Conservation (phyloP, 495 filamentous ascomycete species). For the Aspergillus panamensis region DNA sequence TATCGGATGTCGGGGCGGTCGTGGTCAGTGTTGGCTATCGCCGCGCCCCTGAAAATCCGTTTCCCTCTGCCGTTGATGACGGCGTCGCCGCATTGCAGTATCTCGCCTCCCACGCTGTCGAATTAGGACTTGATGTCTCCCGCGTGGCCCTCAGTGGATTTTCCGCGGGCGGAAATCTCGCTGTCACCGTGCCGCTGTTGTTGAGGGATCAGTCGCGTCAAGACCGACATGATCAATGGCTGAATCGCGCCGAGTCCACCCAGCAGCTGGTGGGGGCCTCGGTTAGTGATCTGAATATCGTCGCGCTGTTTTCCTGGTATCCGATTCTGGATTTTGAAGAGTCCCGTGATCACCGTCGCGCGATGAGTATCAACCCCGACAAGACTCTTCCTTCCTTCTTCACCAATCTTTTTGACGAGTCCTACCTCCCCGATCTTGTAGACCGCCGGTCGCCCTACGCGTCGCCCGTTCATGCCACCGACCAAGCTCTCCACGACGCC, state of each 20-base stretch:
- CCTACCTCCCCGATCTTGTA: constrained; percentile 61
- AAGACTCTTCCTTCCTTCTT: constrained; percentile 70
- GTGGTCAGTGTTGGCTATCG: constrained; percentile 71
- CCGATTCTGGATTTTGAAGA: constrained; percentile 80
- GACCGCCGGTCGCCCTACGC: constrained; percentile 57
- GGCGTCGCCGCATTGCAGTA: constrained; percentile 67
- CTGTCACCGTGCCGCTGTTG: constrained; percentile 73
- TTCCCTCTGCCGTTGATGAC: constrained; percentile 74
- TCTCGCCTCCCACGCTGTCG: constrained; percentile 55
- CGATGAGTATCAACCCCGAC: constrained; percentile 60
- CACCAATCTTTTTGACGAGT: constrained; percentile 81
- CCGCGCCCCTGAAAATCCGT: constrained; percentile 72
- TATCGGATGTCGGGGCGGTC: constrained; percentile 58
- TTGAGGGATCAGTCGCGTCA: constrained; percentile 41
- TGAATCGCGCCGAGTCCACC: constrained; percentile 39
- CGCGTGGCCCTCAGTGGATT: constrained; percentile 78
- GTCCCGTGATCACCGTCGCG: constrained; percentile 68
- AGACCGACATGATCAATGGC: constrained; percentile 25
- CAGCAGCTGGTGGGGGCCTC: constrained; percentile 34
- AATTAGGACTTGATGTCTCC: constrained; percentile 54
- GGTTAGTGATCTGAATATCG: constrained; percentile 41
- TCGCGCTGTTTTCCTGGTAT: constrained; percentile 72
- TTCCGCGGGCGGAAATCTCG: constrained; percentile 82
- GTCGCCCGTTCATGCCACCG: constrained; percentile 58
- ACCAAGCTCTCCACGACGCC: constrained; percentile 44